Base-by-base conservation (phyloP, 2,329 filamentous ascomycete genomes). In the Lanzia echinophila region DNA sequence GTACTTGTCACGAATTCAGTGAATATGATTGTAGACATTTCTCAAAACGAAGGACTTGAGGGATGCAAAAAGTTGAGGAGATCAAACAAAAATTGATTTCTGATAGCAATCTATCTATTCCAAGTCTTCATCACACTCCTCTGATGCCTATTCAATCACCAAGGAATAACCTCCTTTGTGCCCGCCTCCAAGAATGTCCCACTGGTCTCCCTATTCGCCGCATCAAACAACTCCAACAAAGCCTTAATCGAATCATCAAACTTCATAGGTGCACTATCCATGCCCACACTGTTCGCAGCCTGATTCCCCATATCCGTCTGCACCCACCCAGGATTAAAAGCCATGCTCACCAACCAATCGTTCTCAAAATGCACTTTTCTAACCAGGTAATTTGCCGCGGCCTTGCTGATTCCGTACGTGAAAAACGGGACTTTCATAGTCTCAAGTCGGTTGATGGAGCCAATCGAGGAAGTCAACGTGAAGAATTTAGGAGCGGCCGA, bases 331-430 rank as follows among this genome's bases (percentile, higher is more conserved):
- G 70, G 70, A 56, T 67, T 58, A 54, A 67, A 55, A 6, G 61
- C 62, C 2, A 74, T 59, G 1, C 65, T 57, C 15, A 64, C 65
- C 12, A 74, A 20, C 56, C 58, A 63, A 22, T 19, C 19, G 53
- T 68, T 59, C 54, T 71, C 70, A 22, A 63, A 63, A 53, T 69
- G 60, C 12, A 70, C 60, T 53, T 68, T 68, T 5, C 60, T 52
- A 3, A 63, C 61, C 39, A 70, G 51, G 36, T 57, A 71, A 38
- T 72, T 69, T 31, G 67, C 53, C 6, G 55, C 58, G 2, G 58
- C 47, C 62, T 79, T 78, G 45, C 67, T 68, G 1, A 71, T 57
- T 0, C 70, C 75, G 47, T 79, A 78, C 1, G 66, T 65, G 3
- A 69, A 60, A 42, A 58, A 60, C 1, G 59, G 62, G 0, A 55